Conservation (phyloP, 2,329 filamentous ascomycete species). For the Xylaria sp. region DNA sequence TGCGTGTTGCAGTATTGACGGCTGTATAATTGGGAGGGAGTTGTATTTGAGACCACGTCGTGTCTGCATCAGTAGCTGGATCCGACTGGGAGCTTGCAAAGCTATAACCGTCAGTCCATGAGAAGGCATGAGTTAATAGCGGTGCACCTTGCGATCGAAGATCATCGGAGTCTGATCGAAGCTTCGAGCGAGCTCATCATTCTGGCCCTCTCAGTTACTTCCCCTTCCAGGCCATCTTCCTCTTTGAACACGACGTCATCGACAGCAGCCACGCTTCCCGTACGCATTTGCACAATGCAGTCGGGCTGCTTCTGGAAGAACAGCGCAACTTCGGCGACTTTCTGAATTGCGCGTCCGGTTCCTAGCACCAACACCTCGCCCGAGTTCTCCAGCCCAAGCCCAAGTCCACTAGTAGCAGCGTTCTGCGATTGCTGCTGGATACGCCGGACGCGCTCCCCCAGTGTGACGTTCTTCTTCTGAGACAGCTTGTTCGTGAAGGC, state of each 20-base stretch:
- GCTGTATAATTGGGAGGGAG: not conserved
- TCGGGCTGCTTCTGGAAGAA: slow-evolving; percentile 73
- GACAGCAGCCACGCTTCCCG: slow-evolving; percentile 71
- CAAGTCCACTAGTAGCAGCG: slow-evolving; percentile 44
- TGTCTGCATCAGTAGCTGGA: not conserved
- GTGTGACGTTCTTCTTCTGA: slow-evolving; percentile 58
- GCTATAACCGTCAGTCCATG: not conserved
- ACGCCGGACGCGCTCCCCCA: slow-evolving; percentile 59
- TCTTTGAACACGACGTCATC: slow-evolving; percentile 68
- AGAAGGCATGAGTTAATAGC: not conserved
- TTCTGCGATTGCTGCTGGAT: slow-evolving; percentile 51
- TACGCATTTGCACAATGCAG: slow-evolving; percentile 68
- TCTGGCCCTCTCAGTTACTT: slow-evolving; percentile 56
- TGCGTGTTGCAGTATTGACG: not conserved
- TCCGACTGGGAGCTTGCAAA: not conserved
- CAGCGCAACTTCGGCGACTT: slow-evolving; percentile 69
- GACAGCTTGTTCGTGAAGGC: slow-evolving; percentile 54
- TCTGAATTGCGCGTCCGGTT: slow-evolving; percentile 73
- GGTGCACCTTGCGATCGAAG: not conserved
- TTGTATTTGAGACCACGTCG: not conserved
- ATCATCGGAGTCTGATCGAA: slow-evolving; percentile 58
- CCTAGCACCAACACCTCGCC: slow-evolving; percentile 70
- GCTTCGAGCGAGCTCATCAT: slow-evolving; percentile 65
- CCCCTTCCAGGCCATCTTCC: slow-evolving; percentile 41
- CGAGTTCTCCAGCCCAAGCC: slow-evolving; percentile 49